These are phyloP conservation scores for Penicillium hordei DNA, from an alignment of 2,329 filamentous ascomycete species.

Conservation along the genomic window DNA sequence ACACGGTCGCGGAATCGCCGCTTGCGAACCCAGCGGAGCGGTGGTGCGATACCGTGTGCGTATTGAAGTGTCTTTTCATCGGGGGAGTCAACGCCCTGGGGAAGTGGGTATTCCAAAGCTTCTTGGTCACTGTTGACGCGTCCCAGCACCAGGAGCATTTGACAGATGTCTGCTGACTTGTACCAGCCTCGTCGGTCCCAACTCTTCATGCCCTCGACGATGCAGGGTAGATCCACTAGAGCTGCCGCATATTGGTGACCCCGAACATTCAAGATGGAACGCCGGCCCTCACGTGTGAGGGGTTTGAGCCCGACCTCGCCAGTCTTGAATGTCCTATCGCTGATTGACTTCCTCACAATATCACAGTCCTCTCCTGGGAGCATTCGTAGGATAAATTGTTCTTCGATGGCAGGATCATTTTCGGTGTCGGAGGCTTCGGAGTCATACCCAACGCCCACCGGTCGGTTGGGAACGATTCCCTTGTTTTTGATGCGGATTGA, in stretches of 20 bases:
- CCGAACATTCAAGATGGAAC: slow-evolving; percentile 70
- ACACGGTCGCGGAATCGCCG: slow-evolving; percentile 80
- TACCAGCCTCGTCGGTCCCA: slow-evolving; percentile 87
- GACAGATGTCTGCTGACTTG: slow-evolving; percentile 83
- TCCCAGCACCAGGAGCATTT: slow-evolving; percentile 81
- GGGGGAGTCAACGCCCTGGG: slow-evolving; percentile 62
- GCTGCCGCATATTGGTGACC: slow-evolving; percentile 72
- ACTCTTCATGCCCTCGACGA: slow-evolving; percentile 88
- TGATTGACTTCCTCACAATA: slow-evolving; percentile 72
- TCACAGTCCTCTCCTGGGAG: slow-evolving; percentile 80
- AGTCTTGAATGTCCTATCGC: slow-evolving; percentile 71
- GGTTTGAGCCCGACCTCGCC: slow-evolving; percentile 79
- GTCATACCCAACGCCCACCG: slow-evolving; percentile 87
- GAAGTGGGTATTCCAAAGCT: slow-evolving; percentile 66
- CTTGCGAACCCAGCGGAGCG: slow-evolving; percentile 81
- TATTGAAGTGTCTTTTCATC: slow-evolving; percentile 66
- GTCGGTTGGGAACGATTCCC: slow-evolving; percentile 67
- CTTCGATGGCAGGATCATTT: slow-evolving; percentile 80
- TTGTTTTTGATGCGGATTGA: slow-evolving; percentile 63
- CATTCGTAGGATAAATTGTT: slow-evolving; percentile 88
- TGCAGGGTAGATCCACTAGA: slow-evolving; percentile 79
- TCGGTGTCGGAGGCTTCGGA: slow-evolving; percentile 93
- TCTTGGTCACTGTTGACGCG: slow-evolving; percentile 65
- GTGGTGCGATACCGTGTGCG: slow-evolving; percentile 83
- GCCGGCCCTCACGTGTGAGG: slow-evolving; percentile 65